Evolutionary conservation across 176 grass and related monocot genomes (phyloP).

Genomic region (Zea luxurians): DNA sequence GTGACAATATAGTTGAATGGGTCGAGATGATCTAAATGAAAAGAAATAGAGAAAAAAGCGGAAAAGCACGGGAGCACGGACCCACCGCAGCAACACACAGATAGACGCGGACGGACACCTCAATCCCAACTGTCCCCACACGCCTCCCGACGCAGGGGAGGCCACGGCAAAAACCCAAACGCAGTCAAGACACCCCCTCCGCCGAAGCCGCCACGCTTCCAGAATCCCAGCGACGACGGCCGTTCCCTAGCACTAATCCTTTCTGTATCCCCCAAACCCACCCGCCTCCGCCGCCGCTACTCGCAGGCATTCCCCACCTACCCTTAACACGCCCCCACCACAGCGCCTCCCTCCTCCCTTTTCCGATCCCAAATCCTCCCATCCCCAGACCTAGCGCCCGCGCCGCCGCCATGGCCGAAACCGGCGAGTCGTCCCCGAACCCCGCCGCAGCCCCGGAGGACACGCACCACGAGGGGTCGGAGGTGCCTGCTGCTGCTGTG

Average conservation of each 20-base stretch:
- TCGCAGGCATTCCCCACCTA: conserved; percentile 16
- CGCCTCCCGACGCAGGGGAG: conserved; percentile 14
- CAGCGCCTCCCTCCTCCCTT: not conserved
- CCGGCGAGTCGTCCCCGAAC: conserved; percentile 71
- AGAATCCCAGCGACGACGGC: conserved; percentile 11
- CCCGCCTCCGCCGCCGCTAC: not conserved
- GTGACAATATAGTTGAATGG: no score
- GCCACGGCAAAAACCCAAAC: not conserved
- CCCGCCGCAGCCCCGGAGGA: conserved; percentile 55
- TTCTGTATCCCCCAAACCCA: not conserved
- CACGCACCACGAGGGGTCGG: conserved; percentile 40
- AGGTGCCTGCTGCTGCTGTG: not conserved
- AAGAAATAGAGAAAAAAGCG: not conserved
- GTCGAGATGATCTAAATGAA: not conserved
- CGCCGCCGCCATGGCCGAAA: conserved; percentile 59
- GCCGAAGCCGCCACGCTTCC: conserved; percentile 21
- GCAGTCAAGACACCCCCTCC: conserved; percentile 30
- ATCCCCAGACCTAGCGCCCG: conserved; percentile 34
- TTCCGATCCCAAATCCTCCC: not conserved
- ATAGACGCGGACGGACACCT: conserved; percentile 8
- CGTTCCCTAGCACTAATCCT: not conserved
- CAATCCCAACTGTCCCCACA: conserved; percentile 33
- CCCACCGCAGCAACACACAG: conserved; percentile 30
- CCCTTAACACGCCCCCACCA: conserved; percentile 1
- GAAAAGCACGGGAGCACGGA: not conserved